Conservation (phyloP, 192 early-diverging fungal genomes). For the Podila epigama region DNA sequence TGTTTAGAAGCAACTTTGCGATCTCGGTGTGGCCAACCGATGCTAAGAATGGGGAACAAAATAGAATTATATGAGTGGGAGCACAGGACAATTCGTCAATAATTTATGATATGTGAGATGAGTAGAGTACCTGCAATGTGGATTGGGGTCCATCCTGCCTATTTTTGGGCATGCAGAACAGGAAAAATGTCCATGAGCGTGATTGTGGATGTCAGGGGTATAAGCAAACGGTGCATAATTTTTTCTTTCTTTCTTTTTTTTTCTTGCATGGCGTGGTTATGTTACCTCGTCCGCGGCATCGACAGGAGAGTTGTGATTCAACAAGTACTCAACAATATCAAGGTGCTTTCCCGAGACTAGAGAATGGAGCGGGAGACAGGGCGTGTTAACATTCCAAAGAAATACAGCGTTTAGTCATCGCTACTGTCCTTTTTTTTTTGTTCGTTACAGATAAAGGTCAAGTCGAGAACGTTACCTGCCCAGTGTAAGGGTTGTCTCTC, state of each 20-base stretch:
- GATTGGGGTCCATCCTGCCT: slow-evolving; percentile 63
- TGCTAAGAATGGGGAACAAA: slow-evolving; percentile 17
- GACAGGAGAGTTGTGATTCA: slow-evolving; percentile 68
- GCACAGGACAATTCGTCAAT: not conserved
- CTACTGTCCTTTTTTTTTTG: too few species aligned
- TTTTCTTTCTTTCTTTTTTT: too few species aligned
- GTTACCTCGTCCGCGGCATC: slow-evolving; percentile 72
- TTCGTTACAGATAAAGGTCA: too few species aligned
- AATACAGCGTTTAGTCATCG: too few species aligned
- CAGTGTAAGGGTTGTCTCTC: slow-evolving; percentile 58
- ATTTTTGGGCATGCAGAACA: too few species aligned
- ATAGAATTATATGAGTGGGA: not conserved
- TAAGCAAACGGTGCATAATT: not conserved
- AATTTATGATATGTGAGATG: not conserved
- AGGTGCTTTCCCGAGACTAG: slow-evolving; percentile 71
- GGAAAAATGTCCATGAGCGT: too few species aligned
- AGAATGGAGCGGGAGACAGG: too few species aligned
- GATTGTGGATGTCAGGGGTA: too few species aligned
- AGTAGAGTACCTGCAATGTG: slow-evolving; percentile 58
- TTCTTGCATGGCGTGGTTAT: not conserved
- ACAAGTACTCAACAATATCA: slow-evolving; percentile 70
- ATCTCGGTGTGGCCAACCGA: slow-evolving; percentile 56
- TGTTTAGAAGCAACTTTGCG: slow-evolving; percentile 42
- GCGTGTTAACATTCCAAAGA: too few species aligned
- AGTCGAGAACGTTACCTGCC: slow-evolving; percentile 44